Evolutionary conservation across 805 yeast species (phyloP).

Genomic region (Yamadazyma philogaea): DNA sequence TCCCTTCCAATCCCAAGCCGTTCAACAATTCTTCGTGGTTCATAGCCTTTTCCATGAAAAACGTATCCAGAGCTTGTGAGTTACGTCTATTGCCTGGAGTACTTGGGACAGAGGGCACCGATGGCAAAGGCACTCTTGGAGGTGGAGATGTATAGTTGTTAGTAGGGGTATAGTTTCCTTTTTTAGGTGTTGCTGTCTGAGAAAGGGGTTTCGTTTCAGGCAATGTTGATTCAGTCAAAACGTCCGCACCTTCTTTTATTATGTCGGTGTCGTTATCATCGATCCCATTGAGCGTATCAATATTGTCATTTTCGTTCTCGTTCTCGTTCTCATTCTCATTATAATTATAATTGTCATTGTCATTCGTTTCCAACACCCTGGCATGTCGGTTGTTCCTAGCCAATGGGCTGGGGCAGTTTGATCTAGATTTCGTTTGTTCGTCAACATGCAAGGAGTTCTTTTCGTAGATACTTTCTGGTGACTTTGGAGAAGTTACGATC

Average conservation of each 20-base stretch:
- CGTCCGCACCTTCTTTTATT: slow-evolving; percentile 1
- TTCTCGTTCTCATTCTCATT: slow-evolving; percentile 1
- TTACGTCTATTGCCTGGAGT: slow-evolving; percentile 11
- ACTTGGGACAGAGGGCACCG: slow-evolving; percentile 7
- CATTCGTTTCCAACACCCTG: slow-evolving; percentile 39
- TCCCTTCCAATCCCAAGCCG: slow-evolving; percentile 40
- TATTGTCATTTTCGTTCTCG: too few species aligned
- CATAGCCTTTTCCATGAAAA: slow-evolving; percentile 13
- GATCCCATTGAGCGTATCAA: too few species aligned
- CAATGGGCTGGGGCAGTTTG: slow-evolving; percentile 37
- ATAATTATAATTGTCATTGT: slow-evolving; percentile 15
- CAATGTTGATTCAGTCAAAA: slow-evolving; percentile 7
- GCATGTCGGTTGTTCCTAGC: slow-evolving; percentile 45
- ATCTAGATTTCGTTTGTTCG: slow-evolving; percentile 14
- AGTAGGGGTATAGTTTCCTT: slow-evolving; percentile 1
- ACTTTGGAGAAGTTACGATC: slow-evolving; percentile 18
- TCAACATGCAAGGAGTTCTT: slow-evolving; percentile 7
- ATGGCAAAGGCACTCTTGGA: slow-evolving; percentile 31
- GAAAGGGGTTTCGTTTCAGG: slow-evolving; percentile 8
- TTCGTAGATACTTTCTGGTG: slow-evolving; percentile 11
- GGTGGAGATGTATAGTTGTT: slow-evolving; percentile 33
- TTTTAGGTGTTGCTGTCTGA: slow-evolving; percentile 17
- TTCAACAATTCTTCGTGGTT: slow-evolving; percentile 23
- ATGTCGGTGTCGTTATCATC: slow-evolving; percentile 9
- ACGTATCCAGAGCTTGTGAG: slow-evolving; percentile 8